Conservation (phyloP, 2,329 filamentous ascomycete genomes). For the Plenodomus biglobosus region DNA sequence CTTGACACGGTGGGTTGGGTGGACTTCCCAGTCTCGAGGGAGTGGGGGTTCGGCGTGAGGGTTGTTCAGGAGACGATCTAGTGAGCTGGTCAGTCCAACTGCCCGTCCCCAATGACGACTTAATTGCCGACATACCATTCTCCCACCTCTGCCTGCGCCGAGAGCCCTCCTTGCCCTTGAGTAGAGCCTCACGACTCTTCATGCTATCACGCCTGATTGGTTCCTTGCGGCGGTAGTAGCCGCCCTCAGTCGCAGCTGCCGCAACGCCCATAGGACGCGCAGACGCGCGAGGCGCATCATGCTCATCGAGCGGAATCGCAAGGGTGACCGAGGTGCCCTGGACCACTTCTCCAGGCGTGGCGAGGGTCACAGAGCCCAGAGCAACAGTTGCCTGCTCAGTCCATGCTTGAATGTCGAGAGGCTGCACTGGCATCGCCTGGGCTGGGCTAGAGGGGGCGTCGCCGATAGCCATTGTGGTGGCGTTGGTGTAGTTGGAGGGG, state of each 20-base stretch:
- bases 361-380: slow-evolving; percentile 46
- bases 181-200: slow-evolving; percentile 70
- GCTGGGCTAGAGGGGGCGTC: slow-evolving; percentile 25
- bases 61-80: slow-evolving; percentile 83
- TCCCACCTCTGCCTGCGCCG: slow-evolving; percentile 89
- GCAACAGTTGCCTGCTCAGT: slow-evolving; percentile 50
- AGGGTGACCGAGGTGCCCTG: slow-evolving; percentile 65
- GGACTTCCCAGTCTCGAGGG: slow-evolving; percentile 78
- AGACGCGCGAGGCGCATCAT: slow-evolving; percentile 38
- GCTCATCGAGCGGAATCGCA: slow-evolving; percentile 72
- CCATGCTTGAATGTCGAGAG: slow-evolving; percentile 52
- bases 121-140: slow-evolving; percentile 64
- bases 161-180: slow-evolving; percentile 90
- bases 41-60: slow-evolving; percentile 82
- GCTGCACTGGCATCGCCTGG: slow-evolving; percentile 25
- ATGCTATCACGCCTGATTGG: slow-evolving; percentile 62
- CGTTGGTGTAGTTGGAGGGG: slow-evolving; percentile 5
- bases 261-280: slow-evolving; percentile 32
- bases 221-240: slow-evolving; percentile 56
- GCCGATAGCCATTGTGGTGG: slow-evolving; percentile 40
- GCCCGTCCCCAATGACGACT: slow-evolving; percentile 7
- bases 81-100: background rate
- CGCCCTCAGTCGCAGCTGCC: slow-evolving; percentile 47
- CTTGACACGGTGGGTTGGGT: slow-evolving; percentile 76
- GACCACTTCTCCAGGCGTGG: slow-evolving; percentile 28